Base-by-base conservation (phyloP, 495 filamentous ascomycete genomes). In the Talaromyces proteolyticus region DNA sequence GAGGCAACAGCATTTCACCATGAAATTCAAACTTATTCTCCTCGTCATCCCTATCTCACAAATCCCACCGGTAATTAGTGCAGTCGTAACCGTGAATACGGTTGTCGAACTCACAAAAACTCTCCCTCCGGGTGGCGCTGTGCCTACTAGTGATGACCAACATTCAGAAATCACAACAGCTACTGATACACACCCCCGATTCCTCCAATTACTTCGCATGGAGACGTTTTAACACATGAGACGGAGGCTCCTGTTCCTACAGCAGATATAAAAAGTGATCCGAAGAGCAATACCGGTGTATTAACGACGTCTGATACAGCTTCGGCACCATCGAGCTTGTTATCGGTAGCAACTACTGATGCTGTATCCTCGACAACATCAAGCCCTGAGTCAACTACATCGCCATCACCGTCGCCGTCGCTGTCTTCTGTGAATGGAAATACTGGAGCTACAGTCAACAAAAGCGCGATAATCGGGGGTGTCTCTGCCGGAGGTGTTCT, bases 201-300 rank as follows among this genome's bases (percentile, higher is more conserved):
- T n/a, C n/a, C n/a, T n/a, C n/a, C n/a, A n/a, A n/a, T n/a, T n/a
- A n/a, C n/a, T n/a, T n/a, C n/a, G n/a, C n/a, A n/a, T n/a, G n/a
- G n/a, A n/a, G n/a, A n/a, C n/a, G n/a, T n/a, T n/a, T n/a, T n/a
- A n/a, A n/a, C n/a, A n/a, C n/a, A n/a, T n/a, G n/a, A n/a, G n/a
- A n/a, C n/a, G n/a, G n/a, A n/a, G n/a, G n/a, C n/a, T n/a, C n/a
- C n/a, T n/a, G n/a, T n/a, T n/a, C n/a, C n/a, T n/a, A n/a, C n/a
- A n/a, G n/a, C n/a, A n/a, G n/a, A n/a, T n/a, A n/a, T n/a, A n/a
- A n/a, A n/a, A n/a, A n/a, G n/a, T n/a, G n/a, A n/a, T 65, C 74
- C 72, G 37, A 76, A 78, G 57, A 81, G 70, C 59, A 81, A 64
- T 34, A 81, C 78, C 78, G n/a, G n/a, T n/a, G n/a, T n/a, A n/a